Evolutionary conservation across 108 stramenopile species (phyloP).

Genomic region (Stephanodiscus minutulus): DNA sequence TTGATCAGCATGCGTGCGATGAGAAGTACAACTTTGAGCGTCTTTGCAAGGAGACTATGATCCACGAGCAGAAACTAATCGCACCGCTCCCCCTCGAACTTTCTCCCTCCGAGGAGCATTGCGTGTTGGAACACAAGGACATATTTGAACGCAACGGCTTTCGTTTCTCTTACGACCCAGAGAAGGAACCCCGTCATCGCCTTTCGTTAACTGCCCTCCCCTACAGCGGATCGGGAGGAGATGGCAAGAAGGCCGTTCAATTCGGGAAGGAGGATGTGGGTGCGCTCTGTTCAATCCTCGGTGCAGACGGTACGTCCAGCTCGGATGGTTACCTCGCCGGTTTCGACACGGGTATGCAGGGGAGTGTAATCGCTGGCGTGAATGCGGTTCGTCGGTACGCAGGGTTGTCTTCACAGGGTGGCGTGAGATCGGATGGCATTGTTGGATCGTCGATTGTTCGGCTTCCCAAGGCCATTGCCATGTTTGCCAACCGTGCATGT

Average conservation of each 20-base stretch:
- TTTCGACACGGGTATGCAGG: slow-evolving; percentile 79
- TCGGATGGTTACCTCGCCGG: slow-evolving; percentile 58
- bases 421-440: slow-evolving; percentile 14
- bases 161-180: slow-evolving; percentile 72
- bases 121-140: slow-evolving; percentile 87
- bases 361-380: slow-evolving; percentile 69
- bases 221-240: slow-evolving; percentile 82
- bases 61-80: slow-evolving; percentile 83
- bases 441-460: slow-evolving; percentile 61
- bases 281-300: slow-evolving; percentile 88
- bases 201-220: slow-evolving; percentile 88
- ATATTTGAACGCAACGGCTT: slow-evolving; percentile 94
- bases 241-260: slow-evolving; percentile 89
- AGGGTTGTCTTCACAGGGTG: slow-evolving; percentile 28
- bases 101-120: slow-evolving; percentile 85
- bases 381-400: slow-evolving; percentile 86
- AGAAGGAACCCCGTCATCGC: slow-evolving; percentile 79
- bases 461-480: slow-evolving; percentile 94
- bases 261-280: slow-evolving; percentile 93
- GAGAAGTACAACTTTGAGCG: slow-evolving; percentile 85
- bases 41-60: slow-evolving; percentile 66
- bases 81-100: slow-evolving; percentile 86
- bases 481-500: slow-evolving; percentile 97
- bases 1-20: slow-evolving; percentile 96
- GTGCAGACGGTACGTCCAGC: slow-evolving; percentile 57